Evolutionary conservation across 2,329 filamentous ascomycete genomes (phyloP), one percentile per base, ranked within the genome.

Genomic region (Whalleya microplaca): DNA sequence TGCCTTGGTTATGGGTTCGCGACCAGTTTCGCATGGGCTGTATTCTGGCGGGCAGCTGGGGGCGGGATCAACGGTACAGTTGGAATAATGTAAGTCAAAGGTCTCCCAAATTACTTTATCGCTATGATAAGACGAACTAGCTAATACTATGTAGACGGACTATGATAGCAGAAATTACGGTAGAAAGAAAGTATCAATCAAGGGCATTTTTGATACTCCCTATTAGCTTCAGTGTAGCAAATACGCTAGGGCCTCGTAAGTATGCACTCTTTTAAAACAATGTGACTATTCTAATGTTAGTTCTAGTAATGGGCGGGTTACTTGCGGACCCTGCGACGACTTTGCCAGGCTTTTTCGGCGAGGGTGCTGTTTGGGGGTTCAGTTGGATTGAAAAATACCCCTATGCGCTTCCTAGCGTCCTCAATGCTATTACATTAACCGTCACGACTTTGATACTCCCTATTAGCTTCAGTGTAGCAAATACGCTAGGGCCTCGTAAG

Each of bases 1-100:
- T 86, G 84, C 60, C 65, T 92, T 16, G 89, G 89, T 0, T 90
- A 91, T 67, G 89, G 88, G 0, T 92, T 92, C 67, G 85, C 87
- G 3, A 81, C 77, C 23, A 86, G 78, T 3, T 91, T 92, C 66
- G 76, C 75, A 14, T 76, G 79, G 69, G 88, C 88, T 0, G 81
- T 88, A 1, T 78, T 85, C 45, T 92, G 89, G 76, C 78, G 90
- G 5, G 81, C 79, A 10, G 68, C 90, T 37, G 89, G 88, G 0
- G 90, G 90, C 21, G 76, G 72, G 3, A 71, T 80, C 37, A 81
- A 81, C 56, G 78, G 78, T 3, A 79, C 78, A 3, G 78, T 81
- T 41, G 78, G 78, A 1, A 79, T 80, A 47, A 77, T 80, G 74
- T 78, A 61, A 75, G 75, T 69, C 16, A 16, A 16, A n/a, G 21